Conservation (phyloP, 306 rosid genomes). For the Leucaena leucocephala region DNA sequence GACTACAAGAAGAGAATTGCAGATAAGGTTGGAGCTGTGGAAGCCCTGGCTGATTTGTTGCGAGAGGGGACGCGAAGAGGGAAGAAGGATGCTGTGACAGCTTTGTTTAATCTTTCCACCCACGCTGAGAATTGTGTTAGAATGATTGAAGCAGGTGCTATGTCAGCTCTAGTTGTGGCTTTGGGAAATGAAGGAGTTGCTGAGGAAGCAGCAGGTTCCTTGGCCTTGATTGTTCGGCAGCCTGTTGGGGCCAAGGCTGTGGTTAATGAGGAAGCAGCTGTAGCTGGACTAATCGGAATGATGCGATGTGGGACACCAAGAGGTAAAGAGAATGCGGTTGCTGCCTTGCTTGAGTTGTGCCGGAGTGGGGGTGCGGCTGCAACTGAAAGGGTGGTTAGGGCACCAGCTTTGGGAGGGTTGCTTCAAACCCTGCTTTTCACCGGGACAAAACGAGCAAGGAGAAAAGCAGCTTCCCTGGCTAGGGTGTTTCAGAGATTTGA, state of each 20-base stretch:
- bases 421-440: slow-evolving; percentile 76
- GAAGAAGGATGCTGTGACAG: slow-evolving; percentile 86
- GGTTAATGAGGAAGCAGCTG: slow-evolving; percentile 63
- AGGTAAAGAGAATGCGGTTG: slow-evolving; percentile 90
- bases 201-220: slow-evolving; percentile 86
- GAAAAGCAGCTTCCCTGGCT: slow-evolving; percentile 89
- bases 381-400: slow-evolving; percentile 70
- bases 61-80: slow-evolving; percentile 77
- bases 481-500: slow-evolving; percentile 80
- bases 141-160: slow-evolving; percentile 74
- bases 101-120: slow-evolving; percentile 77
- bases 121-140: slow-evolving; percentile 69
- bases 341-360: slow-evolving; percentile 83
- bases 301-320: slow-evolving; percentile 88
- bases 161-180: slow-evolving; percentile 64
- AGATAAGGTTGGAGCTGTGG: slow-evolving; percentile 68
- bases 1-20: slow-evolving; percentile 80
- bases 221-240: slow-evolving; percentile 82
- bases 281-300: slow-evolving; percentile 65
- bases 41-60: slow-evolving; percentile 72
- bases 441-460: slow-evolving; percentile 85
- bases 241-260: slow-evolving; percentile 71
- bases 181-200: slow-evolving; percentile 74
- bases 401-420: slow-evolving; percentile 74
- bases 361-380: slow-evolving; percentile 74